These are phyloP conservation scores for Filobasidium uniguttulatum DNA, from an alignment of 1,284 basidiomycete species.

Conservation along the genomic window DNA sequence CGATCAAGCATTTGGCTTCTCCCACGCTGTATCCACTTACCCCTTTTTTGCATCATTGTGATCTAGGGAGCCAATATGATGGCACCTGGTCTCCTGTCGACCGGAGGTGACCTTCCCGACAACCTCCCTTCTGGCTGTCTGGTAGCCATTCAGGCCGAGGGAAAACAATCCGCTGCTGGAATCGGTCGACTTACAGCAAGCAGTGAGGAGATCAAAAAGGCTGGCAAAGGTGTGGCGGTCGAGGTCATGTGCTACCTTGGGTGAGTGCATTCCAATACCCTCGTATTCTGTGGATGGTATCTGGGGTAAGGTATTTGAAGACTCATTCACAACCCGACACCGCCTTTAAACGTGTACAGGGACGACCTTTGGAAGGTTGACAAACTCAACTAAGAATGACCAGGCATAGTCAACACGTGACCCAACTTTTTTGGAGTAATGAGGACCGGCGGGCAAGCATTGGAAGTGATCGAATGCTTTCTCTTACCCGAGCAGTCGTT, in stretches of 20 bases:
- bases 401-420: no score
- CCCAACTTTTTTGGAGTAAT: no score
- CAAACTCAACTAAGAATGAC: conserved; percentile 47
- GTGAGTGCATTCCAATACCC: conserved; percentile 21
- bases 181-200: conserved; percentile 71
- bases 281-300: neutral
- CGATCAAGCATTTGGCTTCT: neutral
- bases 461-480: no score
- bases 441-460: no score
- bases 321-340: conserved; percentile 42
- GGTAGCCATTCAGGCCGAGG: conserved; percentile 84
- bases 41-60: no score
- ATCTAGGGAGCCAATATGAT: conserved; percentile 74
- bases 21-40: neutral
- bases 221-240: conserved; percentile 83
- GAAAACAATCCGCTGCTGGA: conserved; percentile 85
- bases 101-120: conserved; percentile 76
- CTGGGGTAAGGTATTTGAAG: no score
- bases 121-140: conserved; percentile 55
- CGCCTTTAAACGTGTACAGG: conserved; percentile 46
- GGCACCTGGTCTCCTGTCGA: conserved; percentile 88
- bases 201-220: conserved; percentile 75
- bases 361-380: conserved; percentile 78
- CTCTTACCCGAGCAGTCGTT: no score
- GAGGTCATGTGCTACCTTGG: conserved; percentile 52